Evolutionary conservation across 306 rosid genomes (phyloP), one percentile per base, ranked within the genome.

Genomic region (Rubus parviflorus): DNA sequence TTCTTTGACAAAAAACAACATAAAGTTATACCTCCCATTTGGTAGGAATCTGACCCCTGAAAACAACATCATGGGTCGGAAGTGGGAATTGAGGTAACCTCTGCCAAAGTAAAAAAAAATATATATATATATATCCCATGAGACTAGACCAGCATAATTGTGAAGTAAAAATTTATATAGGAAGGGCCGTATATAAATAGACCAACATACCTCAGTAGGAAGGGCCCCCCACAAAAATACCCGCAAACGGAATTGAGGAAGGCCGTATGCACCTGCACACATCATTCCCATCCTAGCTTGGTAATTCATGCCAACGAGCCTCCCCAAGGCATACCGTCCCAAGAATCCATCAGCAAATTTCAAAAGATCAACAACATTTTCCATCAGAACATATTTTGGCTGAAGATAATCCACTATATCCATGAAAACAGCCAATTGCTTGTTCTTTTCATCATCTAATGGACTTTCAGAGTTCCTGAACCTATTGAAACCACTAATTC

Each of bases 221-320:
- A 30, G 85, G 48, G 98, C 95, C 7, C 98, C 98, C 98, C 98
- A 93, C 22, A 89, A 63, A 43, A 93, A 89, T 16, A 91, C 92
- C 0, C 98, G 95, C 95, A 88, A 88, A 1, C 98, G 90, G 67
- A 88, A 93, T 40, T 93, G 98, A 3, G 98, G 97, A 57, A 93
- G 76, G 12, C 98, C 98, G 4, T 85, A 93, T 0, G 95, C 88
- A 14, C 98, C 98, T 3, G 98, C 98, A 4, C 92, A 90, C 96
- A 93, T 84, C 90, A 91, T 81, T 0, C 97, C 98, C 87, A 91
- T 72, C 37, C 96, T 85, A 19, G 91, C 87, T 85, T 93, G 98
- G 68, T 89, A 93, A 48, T 88, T 82, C 92, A 93, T 87, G 2
- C 84, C 76, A 38, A 93, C 92, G 25, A 93, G 86, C 19, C 98